Evolutionary conservation across 1,284 basidiomycete genomes (phyloP).

Genomic region (Crucibulum parvulum): DNA sequence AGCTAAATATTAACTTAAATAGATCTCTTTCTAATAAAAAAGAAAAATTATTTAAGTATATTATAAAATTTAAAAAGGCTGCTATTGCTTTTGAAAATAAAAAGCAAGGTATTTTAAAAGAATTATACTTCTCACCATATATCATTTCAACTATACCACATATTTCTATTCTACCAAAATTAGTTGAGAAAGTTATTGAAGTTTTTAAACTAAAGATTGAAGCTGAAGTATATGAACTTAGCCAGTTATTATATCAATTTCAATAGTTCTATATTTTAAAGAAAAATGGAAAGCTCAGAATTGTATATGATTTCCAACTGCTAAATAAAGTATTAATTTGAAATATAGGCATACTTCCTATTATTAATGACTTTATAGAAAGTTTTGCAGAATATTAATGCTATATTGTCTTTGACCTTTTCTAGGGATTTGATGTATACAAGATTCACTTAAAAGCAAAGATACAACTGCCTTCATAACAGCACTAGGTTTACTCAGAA

Average conservation of each 20-base stretch:
- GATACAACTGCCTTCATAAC: slow-evolving; percentile 29
- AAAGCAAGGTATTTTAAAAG: too few species aligned
- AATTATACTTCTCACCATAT: too few species aligned
- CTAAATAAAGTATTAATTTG: slow-evolving; percentile 17
- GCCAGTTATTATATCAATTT: not conserved
- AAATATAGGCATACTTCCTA: slow-evolving; percentile 13
- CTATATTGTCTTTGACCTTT: slow-evolving; percentile 21
- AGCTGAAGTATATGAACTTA: slow-evolving; percentile 4
- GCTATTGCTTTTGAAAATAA: too few species aligned
- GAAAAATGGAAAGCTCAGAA: slow-evolving; percentile 20
- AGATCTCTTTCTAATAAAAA: too few species aligned
- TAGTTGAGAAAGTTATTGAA: not conserved
- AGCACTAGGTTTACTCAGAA: slow-evolving; percentile 13
- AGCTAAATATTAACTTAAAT: too few species aligned
- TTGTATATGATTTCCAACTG: slow-evolving; percentile 20
- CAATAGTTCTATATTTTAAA: slow-evolving; percentile 12
- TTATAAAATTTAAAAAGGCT: too few species aligned
- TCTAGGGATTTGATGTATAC: slow-evolving; percentile 20
- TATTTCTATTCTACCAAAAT: slow-evolving; percentile 10
- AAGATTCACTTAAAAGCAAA: slow-evolving; percentile 10
- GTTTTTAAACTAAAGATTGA: slow-evolving; percentile 4
- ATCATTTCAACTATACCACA: slow-evolving; percentile 3
- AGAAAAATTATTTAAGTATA: too few species aligned
- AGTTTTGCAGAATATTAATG: slow-evolving; percentile 14
- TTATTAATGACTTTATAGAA: slow-evolving; percentile 9